Evolutionary conservation across 306 rosid species (phyloP), one percentile per base, ranked within the genome.

Genomic region (Gastrolobium bilobum): DNA sequence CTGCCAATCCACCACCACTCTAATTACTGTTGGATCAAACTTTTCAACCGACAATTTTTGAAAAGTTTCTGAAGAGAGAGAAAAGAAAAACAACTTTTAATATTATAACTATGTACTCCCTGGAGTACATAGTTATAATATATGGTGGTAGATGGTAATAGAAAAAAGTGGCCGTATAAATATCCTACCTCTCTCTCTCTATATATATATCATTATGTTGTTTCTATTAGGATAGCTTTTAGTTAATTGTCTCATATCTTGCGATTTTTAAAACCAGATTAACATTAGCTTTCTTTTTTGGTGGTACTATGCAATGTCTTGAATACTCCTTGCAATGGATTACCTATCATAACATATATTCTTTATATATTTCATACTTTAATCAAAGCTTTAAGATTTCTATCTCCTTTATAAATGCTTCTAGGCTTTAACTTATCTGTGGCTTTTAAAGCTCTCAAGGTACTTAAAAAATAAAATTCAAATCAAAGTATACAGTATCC

Each of bases 371-470:
- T 57, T 64, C 64, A 10, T 62, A 61, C n/a, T 35, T 63, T 61
- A 37, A 2, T 20, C 39, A 14, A 52, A 52, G 33, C 40, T 63
- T 48, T 11, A 52, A 39, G 47, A 50, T 10, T 40, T 72, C 20
- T 7, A 42, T 44, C 43, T 26, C n/a, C 35, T n/a, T 42, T 50
- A 51, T 69, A 65, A 13, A 48, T 60, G 26, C 26, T 39, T 34
- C 35, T 2, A 35, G 54, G 47, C 54, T 70, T 6, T 10, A 56
- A 43, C 54, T 37, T 81, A n/a, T 31, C 10, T 44, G 48, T 50
- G 42, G 77, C 37, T 76, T 70, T 61, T 20, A 82, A 63, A 61
- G 33, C 54, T 51, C 60, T 69, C 11, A 71, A 54, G 56, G 37
- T 9, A 34, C 46, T 44, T 9, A 58, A 58, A 57, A 31, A 20